Evolutionary conservation across 441 rosid species (phyloP).

Genomic region (Flueggea neowawraea): DNA sequence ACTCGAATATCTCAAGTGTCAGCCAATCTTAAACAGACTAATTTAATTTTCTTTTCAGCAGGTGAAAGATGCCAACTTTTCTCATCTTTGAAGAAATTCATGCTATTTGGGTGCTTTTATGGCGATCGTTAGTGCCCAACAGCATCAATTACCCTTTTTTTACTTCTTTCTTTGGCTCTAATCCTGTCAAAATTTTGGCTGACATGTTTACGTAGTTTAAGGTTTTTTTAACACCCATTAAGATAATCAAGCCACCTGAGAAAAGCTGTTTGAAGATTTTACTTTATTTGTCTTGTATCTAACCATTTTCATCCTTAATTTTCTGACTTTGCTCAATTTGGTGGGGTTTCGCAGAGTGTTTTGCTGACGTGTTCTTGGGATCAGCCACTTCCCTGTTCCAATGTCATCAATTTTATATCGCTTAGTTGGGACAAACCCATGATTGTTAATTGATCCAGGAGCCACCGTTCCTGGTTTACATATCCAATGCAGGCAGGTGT

Average conservation of each 20-base stretch:
- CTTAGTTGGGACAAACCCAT: conserved; percentile 5
- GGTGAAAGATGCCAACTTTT: too few species aligned
- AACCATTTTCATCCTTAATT: conserved; percentile 1
- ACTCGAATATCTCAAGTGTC: too few species aligned
- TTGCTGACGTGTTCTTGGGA: not conserved
- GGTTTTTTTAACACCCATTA: conserved; percentile 34
- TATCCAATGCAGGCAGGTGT: conserved; percentile 19
- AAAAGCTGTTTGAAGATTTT: conserved; percentile 1
- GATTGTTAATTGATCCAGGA: conserved; percentile 4
- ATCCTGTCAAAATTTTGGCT: conserved; percentile 34
- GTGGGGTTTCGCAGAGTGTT: conserved; percentile 1
- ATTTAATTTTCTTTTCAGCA: too few species aligned
- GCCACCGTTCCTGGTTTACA: conserved; percentile 11
- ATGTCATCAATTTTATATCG: not conserved
- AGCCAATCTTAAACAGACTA: too few species aligned
- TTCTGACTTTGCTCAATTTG: not conserved
- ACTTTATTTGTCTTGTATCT: not conserved
- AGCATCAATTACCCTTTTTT: conserved; percentile 36
- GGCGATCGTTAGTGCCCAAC: conserved; percentile 25
- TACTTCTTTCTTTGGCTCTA: conserved; percentile 25
- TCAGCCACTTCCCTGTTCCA: too few species aligned
- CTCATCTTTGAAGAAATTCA: too few species aligned
- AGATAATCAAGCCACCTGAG: conserved; percentile 16
- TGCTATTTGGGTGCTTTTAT: too few species aligned
- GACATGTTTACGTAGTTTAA: conserved; percentile 43